Base-by-base conservation (phyloP, 257 asterid species). In the Solanum dulcamara region DNA sequence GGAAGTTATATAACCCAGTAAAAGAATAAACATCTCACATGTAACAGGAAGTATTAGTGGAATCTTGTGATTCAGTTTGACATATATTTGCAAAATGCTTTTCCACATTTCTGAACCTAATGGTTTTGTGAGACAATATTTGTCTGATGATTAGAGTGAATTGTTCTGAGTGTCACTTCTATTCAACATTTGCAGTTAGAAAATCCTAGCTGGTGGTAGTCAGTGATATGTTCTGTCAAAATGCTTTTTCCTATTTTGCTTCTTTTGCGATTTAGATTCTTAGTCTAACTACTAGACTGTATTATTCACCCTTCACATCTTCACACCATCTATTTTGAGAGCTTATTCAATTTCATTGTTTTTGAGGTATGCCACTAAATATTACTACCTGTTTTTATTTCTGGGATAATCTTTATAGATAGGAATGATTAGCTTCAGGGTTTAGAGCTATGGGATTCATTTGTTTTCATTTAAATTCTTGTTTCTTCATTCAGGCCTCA, bases 401-500 rank as follows among this genome's bases (percentile, higher is more conserved):
- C 64, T 17, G 42, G 26, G 83, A 17, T 77, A 28, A 17, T 28
- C 60, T 46, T 77, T 46, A 28, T 57, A 48, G 64, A 15, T 77
- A 8, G 83, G 62, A 10, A 77, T 77, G 60, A 75, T 75, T 75
- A 46, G 26, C 24, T 75, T 46, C 82, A 44, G 82, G 33, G 83
- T 48, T 46, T 28, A 77, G 64, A 46, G 62, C 64, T 72, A 40
- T n/a, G 22, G 72, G 81, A 72, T 13, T 77, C 83, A 46, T 46
- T 32, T 28, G 37, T 26, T 24, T 26, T 75, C n/a, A 44, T 75
- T 44, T 28, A 17, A 77, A 17, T 48, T 79, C 42, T 46, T 79
- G 2, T 79, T 75, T 42, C 60, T 75, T 84, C 68, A n/a, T 86
- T 84, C 92, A 96, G 99, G 91, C 92, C 81, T 92, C 92, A 28